Evolutionary conservation across 495 filamentous ascomycete genomes (phyloP).

Genomic region (Podospora australis): DNA sequence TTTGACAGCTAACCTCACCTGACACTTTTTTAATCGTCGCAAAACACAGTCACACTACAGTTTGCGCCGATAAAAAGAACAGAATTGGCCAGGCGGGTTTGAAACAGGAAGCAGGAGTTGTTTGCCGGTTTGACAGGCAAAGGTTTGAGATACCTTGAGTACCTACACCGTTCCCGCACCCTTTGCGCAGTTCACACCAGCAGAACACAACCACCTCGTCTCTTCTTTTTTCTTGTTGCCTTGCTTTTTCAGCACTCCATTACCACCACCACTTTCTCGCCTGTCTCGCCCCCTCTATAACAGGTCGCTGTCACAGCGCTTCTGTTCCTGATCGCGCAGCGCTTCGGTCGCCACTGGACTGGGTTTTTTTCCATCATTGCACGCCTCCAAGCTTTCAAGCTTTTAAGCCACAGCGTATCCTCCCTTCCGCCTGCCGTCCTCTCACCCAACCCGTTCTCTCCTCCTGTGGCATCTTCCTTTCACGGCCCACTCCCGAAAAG

Average conservation of each 20-base stretch:
- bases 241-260: not conserved
- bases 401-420: conserved; percentile 15
- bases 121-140: conserved; percentile 27
- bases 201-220: conserved; percentile 10
- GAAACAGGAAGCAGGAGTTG: conserved; percentile 14
- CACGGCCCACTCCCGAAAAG: not conserved
- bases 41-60: not conserved
- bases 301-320: conserved; percentile 9
- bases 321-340: conserved; percentile 12
- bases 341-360: conserved; percentile 15
- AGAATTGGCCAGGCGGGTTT: conserved; percentile 4
- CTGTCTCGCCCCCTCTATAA: not conserved
- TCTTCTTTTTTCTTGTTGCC: conserved; percentile 11
- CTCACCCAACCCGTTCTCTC: conserved; percentile 7
- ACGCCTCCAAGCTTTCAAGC: too few relatives aligned
- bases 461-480: not conserved
- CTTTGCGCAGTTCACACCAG: conserved; percentile 4
- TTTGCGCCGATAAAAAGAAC: not conserved
- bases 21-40: too few relatives aligned
- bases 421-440: conserved; percentile 9
- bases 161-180: conserved; percentile 20
- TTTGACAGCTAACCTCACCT: too few relatives aligned
- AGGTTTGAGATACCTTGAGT: conserved; percentile 31
- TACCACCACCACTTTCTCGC: conserved; percentile 9
- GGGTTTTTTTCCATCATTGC: conserved; percentile 13